A percentile compares a stretch with the other conserved stretches of the same genome.
These are phyloP conservation scores for Phoma sp. DNA, from an alignment of 2,329 filamentous ascomycete genomes.

Conservation along the genomic window DNA sequence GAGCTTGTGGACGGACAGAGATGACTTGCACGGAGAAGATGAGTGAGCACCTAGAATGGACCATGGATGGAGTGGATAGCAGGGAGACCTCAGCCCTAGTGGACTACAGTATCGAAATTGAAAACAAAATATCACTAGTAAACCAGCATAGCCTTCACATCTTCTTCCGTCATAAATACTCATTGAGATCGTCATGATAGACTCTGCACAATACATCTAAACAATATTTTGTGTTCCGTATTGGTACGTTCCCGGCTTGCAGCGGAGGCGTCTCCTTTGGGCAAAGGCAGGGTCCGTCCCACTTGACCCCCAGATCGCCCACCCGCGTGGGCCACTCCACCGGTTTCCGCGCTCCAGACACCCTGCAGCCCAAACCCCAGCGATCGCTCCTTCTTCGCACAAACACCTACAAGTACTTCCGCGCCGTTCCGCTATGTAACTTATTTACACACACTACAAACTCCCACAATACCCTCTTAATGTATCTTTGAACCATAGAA, in stretches of 20 bases:
- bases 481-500: constrained; percentile 1
- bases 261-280: not conserved
- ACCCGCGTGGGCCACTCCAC: not conserved
- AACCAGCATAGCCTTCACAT: not conserved
- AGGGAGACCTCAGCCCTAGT: not conserved
- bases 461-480: not conserved
- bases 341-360: constrained; percentile 2
- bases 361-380: constrained; percentile 4
- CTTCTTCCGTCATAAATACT: no score
- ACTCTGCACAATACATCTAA: no score
- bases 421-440: no score
- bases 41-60: constrained; percentile 15
- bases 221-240: no score
- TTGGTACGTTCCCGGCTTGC: not conserved
- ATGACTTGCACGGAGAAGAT: constrained; percentile 10
- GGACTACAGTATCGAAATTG: constrained; percentile 7
- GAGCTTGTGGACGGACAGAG: not conserved
- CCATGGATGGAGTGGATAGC: not conserved
- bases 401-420: not conserved
- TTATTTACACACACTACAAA: no score
- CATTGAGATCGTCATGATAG: no score
- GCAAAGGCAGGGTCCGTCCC: not conserved
- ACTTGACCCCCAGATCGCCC: constrained; percentile 6
- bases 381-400: constrained; percentile 3
- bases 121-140: constrained; percentile 1